phyloP scores from a whole-genome alignment of 768 basidiomycete genomes.

The Thelephora aurantiotincta region DNA sequence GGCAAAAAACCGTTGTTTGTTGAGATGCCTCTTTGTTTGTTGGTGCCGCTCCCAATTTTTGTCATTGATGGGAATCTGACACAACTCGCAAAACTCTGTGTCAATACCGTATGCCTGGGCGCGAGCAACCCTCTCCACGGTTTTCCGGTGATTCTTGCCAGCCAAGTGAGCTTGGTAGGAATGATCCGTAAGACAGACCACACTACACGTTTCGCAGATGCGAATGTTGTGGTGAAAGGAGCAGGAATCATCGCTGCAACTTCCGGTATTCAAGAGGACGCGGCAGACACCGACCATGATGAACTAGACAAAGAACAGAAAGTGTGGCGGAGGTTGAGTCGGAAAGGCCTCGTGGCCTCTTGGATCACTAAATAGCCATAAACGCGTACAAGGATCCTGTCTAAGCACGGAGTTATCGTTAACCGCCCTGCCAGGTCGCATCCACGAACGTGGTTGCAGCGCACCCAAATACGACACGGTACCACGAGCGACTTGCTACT shows the following conservation, averaged over 20 bases:
- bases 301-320: too few species aligned
- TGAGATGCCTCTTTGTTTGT: slow-evolving; percentile 2
- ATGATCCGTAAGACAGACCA: neutral
- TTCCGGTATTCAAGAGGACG: neutral
- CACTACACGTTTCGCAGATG: slow-evolving; percentile 1
- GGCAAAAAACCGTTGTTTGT: neutral
- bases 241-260: slow-evolving; percentile 3
- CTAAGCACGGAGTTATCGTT: too few species aligned
- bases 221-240: slow-evolving; percentile 3
- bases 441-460: too few species aligned
- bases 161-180: neutral
- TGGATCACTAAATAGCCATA: too few species aligned
- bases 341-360: too few species aligned
- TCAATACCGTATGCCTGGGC: neutral
- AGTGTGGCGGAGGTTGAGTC: too few species aligned
- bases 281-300: too few species aligned
- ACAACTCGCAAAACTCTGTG: slow-evolving; percentile 3
- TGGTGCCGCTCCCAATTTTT: slow-evolving; percentile 6
- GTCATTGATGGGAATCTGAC: slow-evolving; percentile 3
- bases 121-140: neutral
- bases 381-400: too few species aligned
- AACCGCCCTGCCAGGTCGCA: too few species aligned
- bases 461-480: too few species aligned
- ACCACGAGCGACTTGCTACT: too few species aligned
- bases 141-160: neutral